These are phyloP conservation scores for Psilocybe cubensis DNA, from an alignment of 768 basidiomycete species.

Conservation along the genomic window DNA sequence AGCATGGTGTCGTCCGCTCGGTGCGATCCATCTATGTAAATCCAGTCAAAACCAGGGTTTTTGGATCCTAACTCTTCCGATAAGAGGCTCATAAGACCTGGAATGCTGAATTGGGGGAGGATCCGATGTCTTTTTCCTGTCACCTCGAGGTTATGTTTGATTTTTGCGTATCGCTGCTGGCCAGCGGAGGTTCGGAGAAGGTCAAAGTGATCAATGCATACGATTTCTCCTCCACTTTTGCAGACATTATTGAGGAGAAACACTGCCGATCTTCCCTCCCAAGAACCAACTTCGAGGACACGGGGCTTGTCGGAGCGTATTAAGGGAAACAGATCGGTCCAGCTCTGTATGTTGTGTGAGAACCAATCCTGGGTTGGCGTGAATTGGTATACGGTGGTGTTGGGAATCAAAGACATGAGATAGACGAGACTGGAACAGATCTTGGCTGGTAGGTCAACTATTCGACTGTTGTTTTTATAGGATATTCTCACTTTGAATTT, in stretches of 20 bases:
- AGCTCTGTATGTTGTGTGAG: conserved; percentile 43
- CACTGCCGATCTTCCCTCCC: conserved; percentile 66
- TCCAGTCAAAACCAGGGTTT: conserved; percentile 55
- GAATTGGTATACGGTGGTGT: conserved; percentile 38
- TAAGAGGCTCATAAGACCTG: conserved; percentile 50
- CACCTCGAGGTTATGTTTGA: conserved; percentile 50
- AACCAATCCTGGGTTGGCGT: conserved; percentile 64
- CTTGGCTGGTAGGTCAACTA: too few relatives aligned
- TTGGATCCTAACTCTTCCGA: conserved; percentile 42
- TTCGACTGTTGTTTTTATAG: too few relatives aligned
- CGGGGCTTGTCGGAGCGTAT: conserved; percentile 43
- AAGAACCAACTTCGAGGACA: conserved; percentile 60
- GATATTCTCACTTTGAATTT: too few relatives aligned
- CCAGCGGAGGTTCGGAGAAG: conserved; percentile 52
- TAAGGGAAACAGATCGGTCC: conserved; percentile 44
- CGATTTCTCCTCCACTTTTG: conserved; percentile 43
- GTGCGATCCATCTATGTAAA: conserved; percentile 64
- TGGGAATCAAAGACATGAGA: neutral
- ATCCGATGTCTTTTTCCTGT: conserved; percentile 50
- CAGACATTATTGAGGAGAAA: conserved; percentile 56
- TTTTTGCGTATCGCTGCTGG: conserved; percentile 42
- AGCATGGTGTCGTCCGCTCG: conserved; percentile 62
- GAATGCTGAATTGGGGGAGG: conserved; percentile 54
- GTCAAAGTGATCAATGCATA: conserved; percentile 66
- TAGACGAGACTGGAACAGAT: neutral